Base-by-base conservation (phyloP, 441 rosid genomes). In the Metrosideros polymorpha region DNA sequence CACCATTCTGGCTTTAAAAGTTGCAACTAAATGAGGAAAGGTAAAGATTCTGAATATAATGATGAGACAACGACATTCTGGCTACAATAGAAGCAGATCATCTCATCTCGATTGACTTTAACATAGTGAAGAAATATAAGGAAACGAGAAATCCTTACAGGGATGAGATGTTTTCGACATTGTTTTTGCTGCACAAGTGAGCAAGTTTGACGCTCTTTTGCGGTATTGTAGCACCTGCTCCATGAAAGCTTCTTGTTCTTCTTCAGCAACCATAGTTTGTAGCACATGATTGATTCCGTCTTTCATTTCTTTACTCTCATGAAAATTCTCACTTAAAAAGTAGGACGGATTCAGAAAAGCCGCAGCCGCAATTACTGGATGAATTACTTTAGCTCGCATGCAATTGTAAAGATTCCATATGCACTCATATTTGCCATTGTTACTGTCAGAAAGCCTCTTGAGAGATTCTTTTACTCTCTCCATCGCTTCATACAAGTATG, bases 331-430 rank as follows among this genome's bases (percentile, higher is more conserved):
- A 35, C 79, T 24, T 12, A 61, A 83, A 75, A 87, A 84, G 57
- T 84, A 87, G 30, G 75, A 35, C 6, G 84, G 89, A 57, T 86
- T 87, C 7, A 86, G 39, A 71, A 86, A 84, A 14, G 83, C 53
- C n/a, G 89, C 87, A 83, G 88, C 77, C 18, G 83, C 75, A 79
- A 83, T n/a, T 27, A 85, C 51, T 53, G 89, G 87, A 39, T 61
- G n/a, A n/a, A 84, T 57, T 12, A 13, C 8, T 57, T 27, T 13
- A 24, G 32, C 39, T 45, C 53, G 7, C 27, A 84, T 43, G 1
- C 39, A 35, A 29, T 52, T 7, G 45, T 42, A 86, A 51, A 85
- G 50, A 71, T 85, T 56, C 35, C 10, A 12, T 32, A 89, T 82
- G 12, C 1, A 13, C 39, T 32, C 56, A 45, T 63, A 66, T 18